Conservation (phyloP, 257 asterid species). For the Solanum appendiculatum region DNA sequence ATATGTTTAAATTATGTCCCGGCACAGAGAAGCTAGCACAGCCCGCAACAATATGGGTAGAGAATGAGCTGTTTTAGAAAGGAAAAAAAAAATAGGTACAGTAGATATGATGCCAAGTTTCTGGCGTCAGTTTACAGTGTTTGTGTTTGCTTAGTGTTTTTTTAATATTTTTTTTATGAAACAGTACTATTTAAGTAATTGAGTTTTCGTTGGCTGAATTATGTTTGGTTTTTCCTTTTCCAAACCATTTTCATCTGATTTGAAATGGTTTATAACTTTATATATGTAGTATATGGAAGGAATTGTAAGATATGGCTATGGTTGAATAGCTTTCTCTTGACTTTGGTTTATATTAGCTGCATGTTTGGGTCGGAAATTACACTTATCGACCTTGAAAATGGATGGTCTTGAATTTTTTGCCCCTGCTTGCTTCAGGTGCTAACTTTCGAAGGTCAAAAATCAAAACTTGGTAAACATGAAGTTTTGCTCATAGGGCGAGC, state of each 20-base stretch:
- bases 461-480: not conserved
- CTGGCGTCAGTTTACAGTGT: not conserved
- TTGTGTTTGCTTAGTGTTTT: not conserved
- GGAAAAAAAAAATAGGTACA: not conserved
- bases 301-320: not conserved
- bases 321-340: not conserved
- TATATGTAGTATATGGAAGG: not conserved
- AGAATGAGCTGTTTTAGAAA: conserved; percentile 8
- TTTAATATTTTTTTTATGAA: not conserved
- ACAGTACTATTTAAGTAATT: not conserved
- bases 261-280: not conserved
- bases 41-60: conserved; percentile 17
- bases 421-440: not conserved
- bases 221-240: not conserved
- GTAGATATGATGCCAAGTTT: not conserved
- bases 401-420: not conserved
- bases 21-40: conserved; percentile 16
- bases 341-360: not conserved
- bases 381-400: not conserved
- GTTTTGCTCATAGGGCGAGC: not conserved
- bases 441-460: not conserved
- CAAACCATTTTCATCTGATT: not conserved
- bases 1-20: conserved; percentile 11
- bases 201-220: not conserved
- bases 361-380: not conserved